phyloP scores from a whole-genome alignment of 2,329 filamentous ascomycete genomes.

The Colletotrichum sp. region DNA sequence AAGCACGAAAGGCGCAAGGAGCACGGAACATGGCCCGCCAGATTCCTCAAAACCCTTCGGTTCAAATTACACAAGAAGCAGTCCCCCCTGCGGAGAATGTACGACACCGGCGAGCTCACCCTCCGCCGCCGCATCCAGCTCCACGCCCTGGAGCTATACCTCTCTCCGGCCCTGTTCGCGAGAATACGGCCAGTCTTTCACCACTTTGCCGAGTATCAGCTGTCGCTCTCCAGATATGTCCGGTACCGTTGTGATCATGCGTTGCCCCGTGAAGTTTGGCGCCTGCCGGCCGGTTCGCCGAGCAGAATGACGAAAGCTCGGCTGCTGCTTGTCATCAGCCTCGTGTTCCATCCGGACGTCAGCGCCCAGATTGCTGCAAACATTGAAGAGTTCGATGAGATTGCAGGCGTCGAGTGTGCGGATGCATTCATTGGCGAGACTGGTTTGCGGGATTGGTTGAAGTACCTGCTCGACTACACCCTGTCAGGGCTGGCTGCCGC shows the following conservation, averaged over 20 bases:
- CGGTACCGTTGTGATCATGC: no score
- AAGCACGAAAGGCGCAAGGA: not conserved
- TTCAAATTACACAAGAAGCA: not conserved
- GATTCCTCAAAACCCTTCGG: not conserved
- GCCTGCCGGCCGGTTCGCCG: not conserved
- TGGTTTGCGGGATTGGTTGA: fast-evolving
- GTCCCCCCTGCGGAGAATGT: not conserved
- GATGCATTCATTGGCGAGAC: not conserved
- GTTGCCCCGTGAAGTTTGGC: not conserved
- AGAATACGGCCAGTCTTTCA: not conserved
- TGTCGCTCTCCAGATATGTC: not conserved
- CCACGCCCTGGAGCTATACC: not conserved
- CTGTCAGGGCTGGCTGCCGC: not conserved
- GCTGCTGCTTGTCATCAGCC: not conserved
- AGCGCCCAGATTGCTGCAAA: not conserved
- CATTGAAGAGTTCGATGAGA: not conserved
- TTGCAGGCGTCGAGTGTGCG: not conserved
- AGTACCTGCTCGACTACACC: not conserved
- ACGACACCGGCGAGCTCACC: not conserved
- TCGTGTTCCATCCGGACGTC: not conserved
- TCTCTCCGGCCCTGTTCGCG: not conserved
- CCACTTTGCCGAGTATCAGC: not conserved
- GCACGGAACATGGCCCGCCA: not conserved
- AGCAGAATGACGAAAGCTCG: not conserved
- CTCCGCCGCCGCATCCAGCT: not conserved